Conservation (phyloP, 805 yeast species). For the Suhomyces kilbournensis region DNA sequence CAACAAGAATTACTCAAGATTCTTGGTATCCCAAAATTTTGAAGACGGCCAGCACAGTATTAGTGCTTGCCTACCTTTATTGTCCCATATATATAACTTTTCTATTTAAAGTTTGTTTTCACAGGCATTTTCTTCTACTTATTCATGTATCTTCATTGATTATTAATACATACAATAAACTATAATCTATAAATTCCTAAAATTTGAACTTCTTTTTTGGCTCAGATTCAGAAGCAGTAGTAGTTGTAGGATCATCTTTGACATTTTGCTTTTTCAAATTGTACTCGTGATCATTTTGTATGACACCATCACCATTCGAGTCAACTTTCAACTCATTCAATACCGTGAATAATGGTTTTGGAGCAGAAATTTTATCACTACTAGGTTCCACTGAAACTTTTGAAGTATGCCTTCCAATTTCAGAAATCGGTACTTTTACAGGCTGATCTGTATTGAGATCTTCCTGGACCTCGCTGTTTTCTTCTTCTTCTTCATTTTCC, state of each 20-base stretch:
- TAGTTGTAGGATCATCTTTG: background rate
- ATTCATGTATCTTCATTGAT: slow-evolving; percentile 5
- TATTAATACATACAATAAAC: background rate
- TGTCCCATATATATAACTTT: slow-evolving; percentile 3
- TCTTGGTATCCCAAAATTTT: background rate
- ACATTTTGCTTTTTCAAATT: slow-evolving; percentile 3
- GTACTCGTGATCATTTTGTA: slow-evolving; percentile 13
- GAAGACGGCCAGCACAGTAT: background rate
- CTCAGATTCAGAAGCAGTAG: background rate
- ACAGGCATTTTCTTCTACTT: slow-evolving; percentile 4
- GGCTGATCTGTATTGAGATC: slow-evolving; percentile 21
- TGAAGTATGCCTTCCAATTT: slow-evolving; percentile 8
- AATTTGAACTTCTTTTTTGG: slow-evolving; percentile 8
- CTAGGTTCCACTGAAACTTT: background rate
- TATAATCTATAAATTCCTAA: background rate
- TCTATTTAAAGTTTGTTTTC: slow-evolving; percentile 3
- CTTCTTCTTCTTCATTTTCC: slow-evolving; percentile 25
- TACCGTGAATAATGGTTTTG: slow-evolving; percentile 19
- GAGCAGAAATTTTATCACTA: background rate
- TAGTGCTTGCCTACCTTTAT: background rate
- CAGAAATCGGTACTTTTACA: slow-evolving; percentile 10
- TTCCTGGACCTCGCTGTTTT: slow-evolving; percentile 55
- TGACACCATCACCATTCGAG: slow-evolving; percentile 4
- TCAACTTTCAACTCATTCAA: slow-evolving; percentile 16
- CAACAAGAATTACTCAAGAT: background rate